Conservation (phyloP, 192 early-diverging fungal genomes). For the Backusella morwellensis region DNA sequence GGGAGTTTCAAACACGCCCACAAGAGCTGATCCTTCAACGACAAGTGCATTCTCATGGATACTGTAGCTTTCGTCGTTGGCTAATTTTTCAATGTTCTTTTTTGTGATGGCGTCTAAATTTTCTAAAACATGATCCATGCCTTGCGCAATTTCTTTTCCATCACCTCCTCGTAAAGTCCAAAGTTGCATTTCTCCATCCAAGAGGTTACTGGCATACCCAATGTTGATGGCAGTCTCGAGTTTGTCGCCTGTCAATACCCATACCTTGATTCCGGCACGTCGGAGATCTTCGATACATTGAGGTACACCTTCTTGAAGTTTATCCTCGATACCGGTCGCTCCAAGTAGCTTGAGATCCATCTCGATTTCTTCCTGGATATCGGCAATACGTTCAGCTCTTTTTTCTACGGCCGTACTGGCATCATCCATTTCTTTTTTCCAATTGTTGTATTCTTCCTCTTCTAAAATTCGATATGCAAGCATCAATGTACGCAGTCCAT, state of each 20-base stretch:
- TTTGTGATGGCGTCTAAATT: neutral
- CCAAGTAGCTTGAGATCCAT: constrained; percentile 79
- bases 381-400: constrained; percentile 71
- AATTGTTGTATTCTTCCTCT: constrained; percentile 69
- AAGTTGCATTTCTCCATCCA: constrained; percentile 69
- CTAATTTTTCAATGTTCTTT: neutral
- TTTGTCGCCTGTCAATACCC: constrained; percentile 98
- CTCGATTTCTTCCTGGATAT: constrained; percentile 79
- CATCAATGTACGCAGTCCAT: constrained; percentile 90
- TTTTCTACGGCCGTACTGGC: constrained; percentile 70
- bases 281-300: constrained; percentile 82
- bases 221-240: constrained; percentile 99
- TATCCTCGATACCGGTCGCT: constrained; percentile 96
- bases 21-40: constrained; percentile 77
- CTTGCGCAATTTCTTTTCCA: neutral
- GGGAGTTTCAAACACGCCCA: constrained; percentile 47
- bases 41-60: constrained; percentile 63
- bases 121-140: neutral
- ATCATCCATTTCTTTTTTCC: constrained; percentile 71
- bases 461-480: constrained; percentile 75
- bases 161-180: constrained; percentile 47
- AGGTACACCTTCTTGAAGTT: constrained; percentile 94
- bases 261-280: constrained; percentile 90
- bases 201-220: constrained; percentile 81
- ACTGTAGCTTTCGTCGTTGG: neutral